Conservation (phyloP, 2,329 filamentous ascomycete species). For the Berkeleyomyces basicola region DNA sequence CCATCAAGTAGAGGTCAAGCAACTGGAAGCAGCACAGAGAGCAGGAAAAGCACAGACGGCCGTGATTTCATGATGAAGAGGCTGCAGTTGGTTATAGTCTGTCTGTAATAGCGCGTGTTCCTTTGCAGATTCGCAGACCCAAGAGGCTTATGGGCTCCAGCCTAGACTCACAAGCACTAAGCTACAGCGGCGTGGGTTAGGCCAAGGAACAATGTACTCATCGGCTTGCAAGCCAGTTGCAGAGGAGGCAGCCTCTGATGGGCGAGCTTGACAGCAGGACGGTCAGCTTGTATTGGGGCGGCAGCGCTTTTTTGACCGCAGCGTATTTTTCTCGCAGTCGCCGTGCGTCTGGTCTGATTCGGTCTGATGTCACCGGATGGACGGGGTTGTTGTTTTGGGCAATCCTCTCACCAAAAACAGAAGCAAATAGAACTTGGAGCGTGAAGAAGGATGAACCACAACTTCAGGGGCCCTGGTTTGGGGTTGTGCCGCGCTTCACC, state of each 20-base stretch:
- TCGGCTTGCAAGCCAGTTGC: no score
- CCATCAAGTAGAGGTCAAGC: neutral
- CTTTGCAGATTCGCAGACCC: neutral
- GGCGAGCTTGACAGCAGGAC: no score
- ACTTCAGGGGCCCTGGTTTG: neutral
- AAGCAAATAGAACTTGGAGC: neutral
- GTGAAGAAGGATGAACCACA: neutral
- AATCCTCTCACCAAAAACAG: neutral
- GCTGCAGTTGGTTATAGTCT: neutral
- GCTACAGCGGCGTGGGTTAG: no score
- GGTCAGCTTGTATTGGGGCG: no score
- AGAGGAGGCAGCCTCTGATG: no score
- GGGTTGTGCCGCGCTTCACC: constrained; percentile 6
- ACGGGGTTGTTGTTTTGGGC: neutral
- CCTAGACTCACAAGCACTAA: no score
- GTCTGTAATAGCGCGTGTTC: neutral
- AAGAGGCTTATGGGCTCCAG: neutral
- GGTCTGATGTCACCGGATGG: neutral
- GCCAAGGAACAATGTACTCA: no score
- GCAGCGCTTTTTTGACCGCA: no score
- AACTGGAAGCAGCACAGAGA: neutral
- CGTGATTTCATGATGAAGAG: neutral
- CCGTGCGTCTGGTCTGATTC: neutral
- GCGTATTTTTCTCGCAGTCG: no score
- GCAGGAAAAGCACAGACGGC: neutral